Evolutionary conservation across 192 early-diverging fungal genomes (phyloP), one percentile per base, ranked within the genome.

Genomic region (Martensiomyces pterosporus): DNA sequence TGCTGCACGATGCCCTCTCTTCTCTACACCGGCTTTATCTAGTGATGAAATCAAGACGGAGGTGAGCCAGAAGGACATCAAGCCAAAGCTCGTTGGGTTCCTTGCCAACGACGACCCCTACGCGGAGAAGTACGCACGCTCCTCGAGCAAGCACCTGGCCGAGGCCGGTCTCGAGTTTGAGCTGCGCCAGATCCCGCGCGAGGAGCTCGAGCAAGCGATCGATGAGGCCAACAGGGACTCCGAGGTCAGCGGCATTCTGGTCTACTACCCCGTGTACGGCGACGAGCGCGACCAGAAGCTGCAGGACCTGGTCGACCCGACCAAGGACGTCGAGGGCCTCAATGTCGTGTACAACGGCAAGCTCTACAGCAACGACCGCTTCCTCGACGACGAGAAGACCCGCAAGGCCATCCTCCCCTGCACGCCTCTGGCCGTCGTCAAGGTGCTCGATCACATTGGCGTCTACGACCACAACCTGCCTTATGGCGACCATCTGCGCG

Each of bases 201-300:
- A 86, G 26, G 85, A 90, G 26, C 82, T 99, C 17, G 93, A 96
- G 63, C 79, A 84, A 42, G 75, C 75, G 53, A 84, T 99, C 45
- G 65, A 85, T 37, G 88, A 87, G 32, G 97, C 94, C 12, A 99
- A 99, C 68, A 67, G 82, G 37, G 97, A 99, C 51, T 41, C 62
- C 3, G 45, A 45, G 1, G 88, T 99, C 16, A 85, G 93, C 63
- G 97, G 97, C 22, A 96, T 99, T 54, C 91, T 99, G 82, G 91
- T 99, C 23, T 99, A 99, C 75, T 99, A 99, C 61, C 96, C 96
- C 10, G 92, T 97, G 13, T 97, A 93, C 79, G 90, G 91, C 34
- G 88, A 85, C 50, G 82, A 87, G 23, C 91, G 93, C 80, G 97
- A 99, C 68, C 83, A 86, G 60, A 90, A 95, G 58, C 72, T 99